These are phyloP conservation scores for Parsonsia alboflavescens DNA, from an alignment of 257 asterid genomes.

Conservation along the genomic window DNA sequence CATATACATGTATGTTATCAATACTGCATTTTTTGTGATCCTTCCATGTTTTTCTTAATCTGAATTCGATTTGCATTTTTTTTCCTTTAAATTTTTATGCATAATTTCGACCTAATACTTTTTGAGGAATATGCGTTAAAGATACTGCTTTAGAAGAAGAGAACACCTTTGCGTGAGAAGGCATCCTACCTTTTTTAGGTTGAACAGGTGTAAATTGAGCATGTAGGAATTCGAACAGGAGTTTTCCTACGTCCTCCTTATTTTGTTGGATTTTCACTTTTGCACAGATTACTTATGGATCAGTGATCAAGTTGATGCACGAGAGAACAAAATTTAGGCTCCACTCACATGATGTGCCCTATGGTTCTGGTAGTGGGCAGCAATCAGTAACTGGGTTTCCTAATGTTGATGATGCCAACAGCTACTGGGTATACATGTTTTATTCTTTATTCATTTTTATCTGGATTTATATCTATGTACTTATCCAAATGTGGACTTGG, in stretches of 20 bases:
- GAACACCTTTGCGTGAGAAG: neutral
- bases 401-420: slow-evolving; percentile 72
- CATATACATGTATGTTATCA: neutral
- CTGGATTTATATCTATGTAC: too few species aligned
- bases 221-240: neutral
- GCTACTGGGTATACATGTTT: slow-evolving; percentile 74
- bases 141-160: too few species aligned
- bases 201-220: too few species aligned
- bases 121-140: neutral
- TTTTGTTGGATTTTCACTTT: slow-evolving; percentile 3
- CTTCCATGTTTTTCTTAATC: neutral
- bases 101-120: neutral
- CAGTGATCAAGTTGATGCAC: slow-evolving; percentile 82
- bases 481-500: neutral
- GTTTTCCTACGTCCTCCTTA: neutral
- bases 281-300: slow-evolving; percentile 74
- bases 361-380: slow-evolving; percentile 97
- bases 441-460: neutral
- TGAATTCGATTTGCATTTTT: neutral
- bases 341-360: slow-evolving; percentile 92
- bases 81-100: neutral
- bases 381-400: slow-evolving; percentile 89
- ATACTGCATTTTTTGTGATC: neutral
- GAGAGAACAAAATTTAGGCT: slow-evolving; percentile 69
- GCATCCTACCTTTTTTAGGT: neutral